phyloP scores from a whole-genome alignment of 139 green algal genomes.

The Penium margaritaceum region DNA sequence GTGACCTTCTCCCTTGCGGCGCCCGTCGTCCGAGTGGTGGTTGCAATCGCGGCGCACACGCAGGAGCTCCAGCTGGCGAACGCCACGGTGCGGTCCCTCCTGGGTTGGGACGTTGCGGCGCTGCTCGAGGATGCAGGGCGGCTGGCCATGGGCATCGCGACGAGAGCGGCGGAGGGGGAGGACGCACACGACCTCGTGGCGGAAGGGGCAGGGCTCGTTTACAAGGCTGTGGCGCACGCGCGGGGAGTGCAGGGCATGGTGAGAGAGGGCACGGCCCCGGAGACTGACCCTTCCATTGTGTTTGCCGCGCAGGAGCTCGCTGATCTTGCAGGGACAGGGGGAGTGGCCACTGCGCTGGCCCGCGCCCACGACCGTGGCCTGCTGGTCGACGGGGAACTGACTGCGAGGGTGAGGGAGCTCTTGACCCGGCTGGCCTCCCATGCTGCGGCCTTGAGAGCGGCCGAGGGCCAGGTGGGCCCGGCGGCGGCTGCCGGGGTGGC shows the following conservation, averaged over 20 bases:
- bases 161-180: not conserved
- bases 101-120: not conserved
- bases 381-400: not conserved
- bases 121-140: not conserved
- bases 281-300: not conserved
- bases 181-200: not conserved
- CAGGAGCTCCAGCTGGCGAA: not conserved
- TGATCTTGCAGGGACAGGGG: not conserved
- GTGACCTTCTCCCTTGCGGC: not conserved
- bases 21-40: not conserved
- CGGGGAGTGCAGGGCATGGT: not conserved
- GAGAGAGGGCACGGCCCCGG: not conserved
- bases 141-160: not conserved
- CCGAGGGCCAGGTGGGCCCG: not conserved
- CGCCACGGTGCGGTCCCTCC: slow-evolving; percentile 2
- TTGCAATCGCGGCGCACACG: not conserved
- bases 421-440: not conserved
- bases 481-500: not conserved
- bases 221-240: not conserved
- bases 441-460: not conserved
- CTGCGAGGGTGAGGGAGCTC: not conserved
- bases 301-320: not conserved
- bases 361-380: not conserved
- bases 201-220: not conserved
- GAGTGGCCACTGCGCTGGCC: not conserved